Evolutionary conservation across 208 protist species (phyloP).

Genomic region (Crithidia expoeki): DNA sequence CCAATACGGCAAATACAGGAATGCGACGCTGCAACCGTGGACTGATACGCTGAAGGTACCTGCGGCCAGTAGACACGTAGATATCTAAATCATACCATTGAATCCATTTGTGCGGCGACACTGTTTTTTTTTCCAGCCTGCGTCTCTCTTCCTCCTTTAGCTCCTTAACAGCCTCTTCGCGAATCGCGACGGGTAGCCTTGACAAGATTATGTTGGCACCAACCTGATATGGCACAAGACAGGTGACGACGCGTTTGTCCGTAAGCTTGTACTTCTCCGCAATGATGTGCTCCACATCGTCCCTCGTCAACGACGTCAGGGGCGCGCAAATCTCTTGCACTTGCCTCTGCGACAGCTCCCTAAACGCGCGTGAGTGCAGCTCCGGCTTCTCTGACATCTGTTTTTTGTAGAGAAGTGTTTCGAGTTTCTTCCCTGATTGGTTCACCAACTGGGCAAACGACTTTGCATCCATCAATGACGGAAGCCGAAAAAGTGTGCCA

Average conservation of each 20-base stretch:
- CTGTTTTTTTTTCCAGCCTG: not conserved
- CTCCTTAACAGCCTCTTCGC: slow-evolving; percentile 52
- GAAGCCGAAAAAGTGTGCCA: slow-evolving; percentile 61
- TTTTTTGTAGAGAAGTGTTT: slow-evolving; percentile 39
- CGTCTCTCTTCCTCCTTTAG: slow-evolving; percentile 58
- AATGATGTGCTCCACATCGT: slow-evolving; percentile 66
- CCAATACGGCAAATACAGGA: slow-evolving; percentile 81
- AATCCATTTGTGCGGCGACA: slow-evolving; percentile 50
- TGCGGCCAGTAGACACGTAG: slow-evolving; percentile 71
- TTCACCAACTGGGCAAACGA: slow-evolving; percentile 72
- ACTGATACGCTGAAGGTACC: slow-evolving; percentile 58
- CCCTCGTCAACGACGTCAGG: slow-evolving; percentile 53
- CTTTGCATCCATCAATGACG: slow-evolving; percentile 76
- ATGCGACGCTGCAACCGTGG: slow-evolving; percentile 42
- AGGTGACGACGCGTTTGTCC: slow-evolving; percentile 72
- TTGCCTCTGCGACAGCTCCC: slow-evolving; percentile 30
- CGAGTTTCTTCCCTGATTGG: slow-evolving; percentile 38
- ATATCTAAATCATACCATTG: slow-evolving; percentile 86
- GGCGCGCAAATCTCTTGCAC: slow-evolving; percentile 39
- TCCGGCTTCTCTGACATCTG: slow-evolving; percentile 24
- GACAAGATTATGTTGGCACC: slow-evolving; percentile 82
- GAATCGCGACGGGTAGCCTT: slow-evolving; percentile 58
- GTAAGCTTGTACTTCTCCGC: slow-evolving; percentile 65
- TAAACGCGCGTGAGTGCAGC: slow-evolving; percentile 51
- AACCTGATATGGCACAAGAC: slow-evolving; percentile 88